Evolutionary conservation across 208 protist species (phyloP), one percentile per base, ranked within the genome.

Genomic region (Crithidia thermophila): DNA sequence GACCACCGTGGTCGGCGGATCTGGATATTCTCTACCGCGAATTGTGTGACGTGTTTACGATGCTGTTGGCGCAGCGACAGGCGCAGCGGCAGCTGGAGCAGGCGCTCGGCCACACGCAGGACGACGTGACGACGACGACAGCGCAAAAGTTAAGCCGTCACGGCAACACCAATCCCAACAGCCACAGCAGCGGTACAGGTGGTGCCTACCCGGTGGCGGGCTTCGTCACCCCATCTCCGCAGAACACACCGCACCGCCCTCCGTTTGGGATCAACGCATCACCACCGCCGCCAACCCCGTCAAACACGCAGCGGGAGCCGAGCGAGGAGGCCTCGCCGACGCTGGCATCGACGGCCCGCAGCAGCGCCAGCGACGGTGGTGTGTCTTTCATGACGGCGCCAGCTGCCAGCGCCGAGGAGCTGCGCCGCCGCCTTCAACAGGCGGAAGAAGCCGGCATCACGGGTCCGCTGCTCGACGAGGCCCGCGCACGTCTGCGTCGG

Each of bases 371-470:
- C 50, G 39, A 40, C 31, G 59, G 33, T 60, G 43, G 25, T 3
- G n/a, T 42, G 14, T 14, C 13, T 11, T 21, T 21, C 36, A 21
- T 9, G 37, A 2, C 34, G 16, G 2, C 28, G 10, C 9, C 36
- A 53, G 50, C 13, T 39, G 10, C 18, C 23, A 55, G 21, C 2
- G 55, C 75, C 0, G 71, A 73, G 21, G 70, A 84, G 43, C 64
- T 87, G 27, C 72, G 64, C 11, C 56, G 36, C 23, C 55, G 57
- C 27, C 51, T 90, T 21, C 72, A 76, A 46, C 75, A 70, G 30
- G 82, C 88, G 4, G 73, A 83, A 37, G 70, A 77, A 45, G 64
- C 83, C 33, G 87, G 83, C 28, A 43, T 93, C 9, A 63, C 37
- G 13, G 80, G 75, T 11, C 11, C 72, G 14, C 53, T 88, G 8